Conservation (phyloP, 2,329 filamentous ascomycete genomes). For the Sclerotinia trifoliorum region DNA sequence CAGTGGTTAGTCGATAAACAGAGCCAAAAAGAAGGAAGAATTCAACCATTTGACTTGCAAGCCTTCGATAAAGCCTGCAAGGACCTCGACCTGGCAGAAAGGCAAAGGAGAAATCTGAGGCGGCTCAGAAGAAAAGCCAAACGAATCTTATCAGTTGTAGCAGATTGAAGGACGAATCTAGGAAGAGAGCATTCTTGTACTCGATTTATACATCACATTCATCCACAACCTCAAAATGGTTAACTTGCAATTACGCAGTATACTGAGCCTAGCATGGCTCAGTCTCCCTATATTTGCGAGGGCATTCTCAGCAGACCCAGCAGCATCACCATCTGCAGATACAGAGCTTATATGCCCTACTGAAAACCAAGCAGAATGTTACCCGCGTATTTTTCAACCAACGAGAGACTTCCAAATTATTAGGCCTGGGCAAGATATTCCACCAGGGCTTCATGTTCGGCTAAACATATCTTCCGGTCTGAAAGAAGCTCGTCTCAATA, state of each 20-base stretch:
- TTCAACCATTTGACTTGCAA: conserved; percentile 36
- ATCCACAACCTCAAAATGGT: conserved; percentile 30
- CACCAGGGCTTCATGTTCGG: conserved; percentile 63
- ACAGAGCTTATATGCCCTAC: conserved; percentile 65
- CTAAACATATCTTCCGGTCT: conserved; percentile 62
- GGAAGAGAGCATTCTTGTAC: background rate
- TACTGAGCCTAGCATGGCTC: conserved; percentile 34
- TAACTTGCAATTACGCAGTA: conserved; percentile 20
- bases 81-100: conserved; percentile 34
- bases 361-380: conserved; percentile 59
- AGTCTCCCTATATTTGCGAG: conserved; percentile 30
- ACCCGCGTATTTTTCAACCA: conserved; percentile 61
- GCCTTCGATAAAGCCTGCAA: conserved; percentile 34
- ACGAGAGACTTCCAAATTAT: conserved; percentile 64
- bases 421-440: conserved; percentile 63
- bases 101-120: conserved; percentile 34
- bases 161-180: conserved; percentile 26
- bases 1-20: conserved; percentile 36
- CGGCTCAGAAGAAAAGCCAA: conserved; percentile 36
- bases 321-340: conserved; percentile 39
- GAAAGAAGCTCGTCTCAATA: conserved; percentile 66
- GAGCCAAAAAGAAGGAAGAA: conserved; percentile 36
- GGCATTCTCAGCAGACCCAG: conserved; percentile 28
- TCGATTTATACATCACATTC: conserved; percentile 4
- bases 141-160: conserved; percentile 36